These are phyloP conservation scores for Chlamydomonas sp. DNA, from an alignment of 139 green algal genomes.

Conservation along the genomic window DNA sequence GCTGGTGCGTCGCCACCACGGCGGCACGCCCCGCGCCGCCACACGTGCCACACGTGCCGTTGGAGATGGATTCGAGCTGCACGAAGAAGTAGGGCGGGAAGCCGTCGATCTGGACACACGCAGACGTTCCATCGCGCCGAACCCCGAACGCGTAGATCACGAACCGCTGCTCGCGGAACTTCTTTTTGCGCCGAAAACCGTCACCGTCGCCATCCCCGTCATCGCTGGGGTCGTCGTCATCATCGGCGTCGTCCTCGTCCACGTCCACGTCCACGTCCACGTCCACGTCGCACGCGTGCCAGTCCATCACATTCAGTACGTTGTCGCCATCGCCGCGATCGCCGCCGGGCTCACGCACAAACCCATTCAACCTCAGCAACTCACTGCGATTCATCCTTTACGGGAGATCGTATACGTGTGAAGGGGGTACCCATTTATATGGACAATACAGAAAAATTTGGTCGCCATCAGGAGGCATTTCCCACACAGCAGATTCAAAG, in stretches of 20 bases:
- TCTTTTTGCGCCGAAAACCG: background rate
- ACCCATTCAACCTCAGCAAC: no score
- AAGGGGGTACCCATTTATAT: no score
- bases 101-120: slow-evolving; percentile 87
- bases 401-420: no score
- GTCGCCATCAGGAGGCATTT: no score
- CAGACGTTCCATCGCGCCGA: slow-evolving; percentile 14
- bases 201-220: background rate
- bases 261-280: background rate
- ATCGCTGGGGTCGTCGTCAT: background rate
- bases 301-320: background rate
- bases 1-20: background rate
- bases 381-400: no score
- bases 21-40: background rate
- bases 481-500: no score
- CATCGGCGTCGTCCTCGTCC: background rate
- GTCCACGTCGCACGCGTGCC: slow-evolving; percentile 6
- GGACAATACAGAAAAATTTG: no score
- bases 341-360: no score
- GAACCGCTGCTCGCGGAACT: no score
- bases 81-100: slow-evolving; percentile 98
- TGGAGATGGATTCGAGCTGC: slow-evolving; percentile 27
- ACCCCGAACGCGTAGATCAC: slow-evolving; percentile 7
- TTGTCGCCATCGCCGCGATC: no score
- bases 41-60: background rate